These are phyloP conservation scores for Diaporthe sp. DNA, from an alignment of 2,329 filamentous ascomycete species.

Conservation along the genomic window DNA sequence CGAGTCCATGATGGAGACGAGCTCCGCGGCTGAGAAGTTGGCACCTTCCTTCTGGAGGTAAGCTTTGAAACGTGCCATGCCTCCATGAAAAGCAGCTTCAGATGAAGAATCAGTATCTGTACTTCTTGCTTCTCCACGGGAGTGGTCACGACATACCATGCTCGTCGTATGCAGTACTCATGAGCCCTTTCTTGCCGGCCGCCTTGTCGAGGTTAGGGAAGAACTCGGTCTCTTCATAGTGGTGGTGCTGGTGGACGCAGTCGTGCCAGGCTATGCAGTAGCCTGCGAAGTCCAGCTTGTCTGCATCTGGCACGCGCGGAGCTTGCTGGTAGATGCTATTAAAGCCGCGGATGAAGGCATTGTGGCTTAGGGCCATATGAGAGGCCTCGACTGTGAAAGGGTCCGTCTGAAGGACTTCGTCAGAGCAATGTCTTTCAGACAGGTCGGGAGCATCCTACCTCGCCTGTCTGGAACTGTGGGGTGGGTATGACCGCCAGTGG, in stretches of 20 bases:
- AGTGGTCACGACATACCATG: background rate
- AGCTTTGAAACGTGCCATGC: background rate
- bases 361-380: slow-evolving; percentile 46
- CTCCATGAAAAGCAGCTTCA: background rate
- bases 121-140: background rate
- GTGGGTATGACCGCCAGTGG: slow-evolving; percentile 43
- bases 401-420: slow-evolving; percentile 37
- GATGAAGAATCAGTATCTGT: background rate
- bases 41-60: slow-evolving; percentile 18
- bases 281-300: slow-evolving; percentile 45
- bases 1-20: slow-evolving; percentile 44
- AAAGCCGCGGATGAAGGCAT: slow-evolving; percentile 46
- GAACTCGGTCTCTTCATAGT: slow-evolving; percentile 45
- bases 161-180: slow-evolving; percentile 36
- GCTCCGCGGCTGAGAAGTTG: slow-evolving; percentile 33
- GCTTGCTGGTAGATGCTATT: slow-evolving; percentile 47
- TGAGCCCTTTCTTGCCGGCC: slow-evolving; percentile 41
- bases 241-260: slow-evolving; percentile 44
- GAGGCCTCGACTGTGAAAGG: slow-evolving; percentile 46
- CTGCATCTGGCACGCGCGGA: slow-evolving; percentile 34
- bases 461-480: slow-evolving; percentile 51
- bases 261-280: slow-evolving; percentile 45
- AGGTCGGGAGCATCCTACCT: slow-evolving; percentile 46
- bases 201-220: slow-evolving; percentile 45
- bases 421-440: slow-evolving; percentile 38